phyloP scores from a whole-genome alignment of 306 rosid genomes.

The Pterocarpus macrocarpus region DNA sequence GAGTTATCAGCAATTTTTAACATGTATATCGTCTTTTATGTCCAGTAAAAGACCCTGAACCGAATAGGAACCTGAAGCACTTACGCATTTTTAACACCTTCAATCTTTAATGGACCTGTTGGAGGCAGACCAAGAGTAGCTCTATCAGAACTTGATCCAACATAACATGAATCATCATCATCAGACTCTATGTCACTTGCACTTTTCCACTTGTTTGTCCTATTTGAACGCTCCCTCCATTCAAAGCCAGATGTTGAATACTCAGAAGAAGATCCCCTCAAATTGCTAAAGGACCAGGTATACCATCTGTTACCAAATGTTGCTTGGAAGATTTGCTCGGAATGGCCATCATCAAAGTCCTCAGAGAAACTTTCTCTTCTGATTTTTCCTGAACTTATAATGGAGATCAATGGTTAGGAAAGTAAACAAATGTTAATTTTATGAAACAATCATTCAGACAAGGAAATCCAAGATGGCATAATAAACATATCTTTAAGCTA shows the following conservation, averaged over 20 bases:
- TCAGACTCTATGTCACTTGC: constrained; percentile 70
- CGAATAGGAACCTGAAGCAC: constrained; percentile 38
- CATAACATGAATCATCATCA: constrained; percentile 47
- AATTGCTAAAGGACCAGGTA: constrained; percentile 66
- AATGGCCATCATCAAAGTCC: constrained; percentile 54
- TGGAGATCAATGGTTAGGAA: constrained; percentile 39
- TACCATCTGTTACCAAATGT: constrained; percentile 67
- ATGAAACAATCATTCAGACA: constrained; percentile 23
- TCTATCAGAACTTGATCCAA: constrained; percentile 74
- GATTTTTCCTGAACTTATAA: constrained; percentile 50
- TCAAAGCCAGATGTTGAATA: constrained; percentile 66
- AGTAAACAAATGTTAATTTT: constrained; percentile 12
- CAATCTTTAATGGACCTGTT: constrained; percentile 80
- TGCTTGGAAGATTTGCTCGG: constrained; percentile 66
- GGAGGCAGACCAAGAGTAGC: constrained; percentile 80
- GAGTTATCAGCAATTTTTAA: constrained; percentile 1
- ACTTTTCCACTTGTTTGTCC: constrained; percentile 63
- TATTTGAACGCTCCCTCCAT: constrained; percentile 64
- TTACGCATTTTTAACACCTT: constrained; percentile 93
- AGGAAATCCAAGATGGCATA: constrained; percentile 10
- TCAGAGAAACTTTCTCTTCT: constrained; percentile 58
- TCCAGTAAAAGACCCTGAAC: neutral
- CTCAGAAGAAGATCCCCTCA: constrained; percentile 51
- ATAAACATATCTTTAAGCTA: neutral
- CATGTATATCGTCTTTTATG: neutral